Evolutionary conservation across 148 eudicot genomes (phyloP).

Genomic region (Amaranthus palmeri): DNA sequence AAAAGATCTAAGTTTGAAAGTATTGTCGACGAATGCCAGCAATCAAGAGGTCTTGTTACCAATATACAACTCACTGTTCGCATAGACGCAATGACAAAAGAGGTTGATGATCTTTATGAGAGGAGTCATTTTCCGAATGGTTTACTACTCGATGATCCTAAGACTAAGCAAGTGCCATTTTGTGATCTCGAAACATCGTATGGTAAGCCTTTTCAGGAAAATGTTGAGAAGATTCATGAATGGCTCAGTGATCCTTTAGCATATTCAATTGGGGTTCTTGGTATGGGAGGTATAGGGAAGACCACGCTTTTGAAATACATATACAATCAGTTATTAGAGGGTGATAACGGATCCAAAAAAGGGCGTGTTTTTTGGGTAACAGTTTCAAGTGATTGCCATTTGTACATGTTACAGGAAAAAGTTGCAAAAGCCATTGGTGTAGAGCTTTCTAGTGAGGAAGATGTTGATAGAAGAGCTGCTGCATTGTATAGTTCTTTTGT

Average conservation of each 20-base stretch:
- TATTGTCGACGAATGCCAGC: background rate
- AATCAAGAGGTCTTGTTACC: background rate
- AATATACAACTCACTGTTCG: background rate
- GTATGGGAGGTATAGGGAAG: slow-evolving; percentile 29
- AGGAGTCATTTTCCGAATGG: background rate
- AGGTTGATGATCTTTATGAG: background rate
- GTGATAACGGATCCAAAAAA: background rate
- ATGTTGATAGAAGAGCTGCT: slow-evolving; percentile 11
- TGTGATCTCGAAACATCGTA: background rate
- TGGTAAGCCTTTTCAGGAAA: background rate
- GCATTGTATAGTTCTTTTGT: background rate
- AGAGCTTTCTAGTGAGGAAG: background rate
- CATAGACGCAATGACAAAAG: background rate
- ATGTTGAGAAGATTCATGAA: background rate
- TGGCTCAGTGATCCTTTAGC: background rate
- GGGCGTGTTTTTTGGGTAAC: slow-evolving; percentile 14
- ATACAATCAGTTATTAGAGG: background rate
- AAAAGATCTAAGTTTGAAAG: slow-evolving; percentile 8
- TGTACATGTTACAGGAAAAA: background rate
- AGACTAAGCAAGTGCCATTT: background rate
- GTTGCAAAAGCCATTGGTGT: slow-evolving; percentile 13
- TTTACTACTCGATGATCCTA: background rate
- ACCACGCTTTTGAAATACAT: slow-evolving; percentile 11
- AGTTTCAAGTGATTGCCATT: slow-evolving; percentile 1
- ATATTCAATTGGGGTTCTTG: slow-evolving; percentile 8